A percentile compares a stretch with the other conserved stretches of the same genome.
These are phyloP conservation scores for Cucumis cinereus DNA, from an alignment of 306 rosid genomes.

Conservation along the genomic window DNA sequence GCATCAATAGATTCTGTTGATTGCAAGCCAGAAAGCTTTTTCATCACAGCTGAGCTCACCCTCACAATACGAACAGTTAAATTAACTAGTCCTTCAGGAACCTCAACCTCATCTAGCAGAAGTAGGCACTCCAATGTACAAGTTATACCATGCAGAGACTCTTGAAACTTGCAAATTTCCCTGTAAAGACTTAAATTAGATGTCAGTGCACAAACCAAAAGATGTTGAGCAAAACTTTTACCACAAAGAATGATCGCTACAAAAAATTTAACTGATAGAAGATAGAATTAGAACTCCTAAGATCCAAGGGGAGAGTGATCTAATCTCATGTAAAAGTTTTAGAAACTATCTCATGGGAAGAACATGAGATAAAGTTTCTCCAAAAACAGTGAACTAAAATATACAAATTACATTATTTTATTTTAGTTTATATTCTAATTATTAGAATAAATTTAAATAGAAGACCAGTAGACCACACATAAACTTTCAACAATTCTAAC, in stretches of 20 bases:
- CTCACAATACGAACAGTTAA: slow-evolving; percentile 34
- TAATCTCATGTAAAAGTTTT: not conserved
- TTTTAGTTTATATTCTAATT: too few relatives aligned
- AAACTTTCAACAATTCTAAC: not conserved
- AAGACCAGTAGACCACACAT: not conserved
- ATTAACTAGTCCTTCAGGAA: slow-evolving; percentile 44
- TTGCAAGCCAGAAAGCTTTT: slow-evolving; percentile 63
- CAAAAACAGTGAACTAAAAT: not conserved
- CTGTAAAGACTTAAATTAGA: slow-evolving; percentile 28
- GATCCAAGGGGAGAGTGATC: not conserved
- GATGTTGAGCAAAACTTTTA: not conserved
- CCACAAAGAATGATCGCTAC: not conserved
- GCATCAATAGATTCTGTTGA: slow-evolving; percentile 68
- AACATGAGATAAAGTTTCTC: not conserved
- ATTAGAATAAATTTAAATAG: too few relatives aligned
- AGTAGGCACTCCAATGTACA: slow-evolving; percentile 53
- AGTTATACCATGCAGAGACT: slow-evolving; percentile 33
- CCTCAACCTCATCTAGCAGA: slow-evolving; percentile 48
- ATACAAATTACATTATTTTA: too few relatives aligned
- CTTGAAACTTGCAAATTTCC: slow-evolving; percentile 63
- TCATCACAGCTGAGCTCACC: slow-evolving; percentile 61
- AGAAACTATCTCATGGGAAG: not conserved
- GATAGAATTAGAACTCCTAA: not conserved
- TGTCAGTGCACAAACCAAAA: not conserved
- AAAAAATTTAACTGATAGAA: not conserved